These are phyloP conservation scores for Camelina laxa DNA, from an alignment of 345 rosid species.

Conservation along the genomic window DNA sequence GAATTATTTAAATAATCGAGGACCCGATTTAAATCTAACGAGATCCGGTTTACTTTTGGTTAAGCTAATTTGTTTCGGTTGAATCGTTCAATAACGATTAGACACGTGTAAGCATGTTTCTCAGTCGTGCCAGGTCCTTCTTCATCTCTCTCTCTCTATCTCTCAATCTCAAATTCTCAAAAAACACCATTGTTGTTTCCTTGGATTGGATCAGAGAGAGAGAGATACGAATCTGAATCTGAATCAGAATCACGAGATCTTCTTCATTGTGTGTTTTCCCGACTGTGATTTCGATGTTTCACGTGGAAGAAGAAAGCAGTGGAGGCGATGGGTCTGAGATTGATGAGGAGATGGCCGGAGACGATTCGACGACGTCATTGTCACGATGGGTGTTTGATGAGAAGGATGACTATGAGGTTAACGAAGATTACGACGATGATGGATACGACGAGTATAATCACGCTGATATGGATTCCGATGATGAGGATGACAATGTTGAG, in stretches of 20 bases:
- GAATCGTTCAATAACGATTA: background rate
- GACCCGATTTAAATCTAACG: background rate
- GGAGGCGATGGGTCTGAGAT: conserved; percentile 47
- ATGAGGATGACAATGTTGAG: conserved; percentile 69
- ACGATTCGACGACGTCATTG: conserved; percentile 67
- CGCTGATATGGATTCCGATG: conserved; percentile 66
- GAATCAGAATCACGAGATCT: conserved; percentile 22
- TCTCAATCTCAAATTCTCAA: conserved; percentile 28
- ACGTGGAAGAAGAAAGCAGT: conserved; percentile 54
- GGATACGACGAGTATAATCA: conserved; percentile 39
- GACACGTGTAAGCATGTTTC: conserved; percentile 42
- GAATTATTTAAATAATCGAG: background rate
- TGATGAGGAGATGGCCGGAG: conserved; percentile 51
- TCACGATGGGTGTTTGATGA: conserved; percentile 96
- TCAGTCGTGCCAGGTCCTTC: conserved; percentile 33
- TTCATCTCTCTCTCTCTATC: conserved; percentile 22
- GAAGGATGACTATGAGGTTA: conserved; percentile 63
- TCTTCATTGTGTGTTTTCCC: background rate
- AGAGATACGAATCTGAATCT: conserved; percentile 30
- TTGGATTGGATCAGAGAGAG: conserved; percentile 24
- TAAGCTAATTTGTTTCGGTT: background rate
- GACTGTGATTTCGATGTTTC: conserved; percentile 30
- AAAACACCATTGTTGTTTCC: background rate
- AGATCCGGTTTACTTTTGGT: conserved; percentile 7
- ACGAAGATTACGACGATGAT: conserved; percentile 43